Conservation (phyloP, 352 stramenopile genomes). For the Phytopythium helicoides region DNA sequence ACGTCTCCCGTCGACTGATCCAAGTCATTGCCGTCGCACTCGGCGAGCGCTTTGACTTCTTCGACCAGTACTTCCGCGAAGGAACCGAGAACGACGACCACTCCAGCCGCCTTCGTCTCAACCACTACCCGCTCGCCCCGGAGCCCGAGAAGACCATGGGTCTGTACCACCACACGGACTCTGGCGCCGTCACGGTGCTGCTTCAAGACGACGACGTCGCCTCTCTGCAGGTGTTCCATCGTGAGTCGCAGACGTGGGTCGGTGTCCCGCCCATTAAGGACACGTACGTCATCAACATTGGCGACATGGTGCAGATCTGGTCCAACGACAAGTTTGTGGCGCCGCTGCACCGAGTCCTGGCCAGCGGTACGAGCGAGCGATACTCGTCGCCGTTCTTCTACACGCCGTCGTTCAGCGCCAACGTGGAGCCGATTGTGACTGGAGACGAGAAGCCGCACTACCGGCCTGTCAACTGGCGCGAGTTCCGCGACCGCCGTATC, state of each 20-base stretch:
- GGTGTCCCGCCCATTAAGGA: conserved; percentile 29
- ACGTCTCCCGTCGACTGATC: conserved; percentile 28
- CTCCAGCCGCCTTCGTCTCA: conserved; percentile 78
- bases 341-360: conserved; percentile 54
- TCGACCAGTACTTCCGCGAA: conserved; percentile 36
- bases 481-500: conserved; percentile 82
- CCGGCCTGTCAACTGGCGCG: conserved; percentile 64
- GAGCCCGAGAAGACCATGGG: conserved; percentile 20
- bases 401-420: conserved; percentile 33
- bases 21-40: conserved; percentile 35
- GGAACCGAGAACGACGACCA: conserved; percentile 19
- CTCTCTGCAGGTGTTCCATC: conserved; percentile 37
- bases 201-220: conserved; percentile 42
- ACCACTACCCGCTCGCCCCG: conserved; percentile 72
- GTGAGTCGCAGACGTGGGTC: conserved; percentile 27
- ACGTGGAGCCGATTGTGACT: conserved; percentile 28
- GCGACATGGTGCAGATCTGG: conserved; percentile 62
- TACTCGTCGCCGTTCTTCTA: conserved; percentile 45
- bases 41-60: conserved; percentile 21
- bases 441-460: conserved; percentile 28
- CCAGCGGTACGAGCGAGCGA: conserved; percentile 19
- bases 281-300: conserved; percentile 62
- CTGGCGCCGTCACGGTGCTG: conserved; percentile 35
- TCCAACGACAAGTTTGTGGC: conserved; percentile 52
- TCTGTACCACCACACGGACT: conserved; percentile 41